A percentile compares a stretch with the other conserved stretches of the same genome.
Conservation (phyloP, 176 grass and related monocot genomes). For the Bolboschoenus planiculmis region DNA sequence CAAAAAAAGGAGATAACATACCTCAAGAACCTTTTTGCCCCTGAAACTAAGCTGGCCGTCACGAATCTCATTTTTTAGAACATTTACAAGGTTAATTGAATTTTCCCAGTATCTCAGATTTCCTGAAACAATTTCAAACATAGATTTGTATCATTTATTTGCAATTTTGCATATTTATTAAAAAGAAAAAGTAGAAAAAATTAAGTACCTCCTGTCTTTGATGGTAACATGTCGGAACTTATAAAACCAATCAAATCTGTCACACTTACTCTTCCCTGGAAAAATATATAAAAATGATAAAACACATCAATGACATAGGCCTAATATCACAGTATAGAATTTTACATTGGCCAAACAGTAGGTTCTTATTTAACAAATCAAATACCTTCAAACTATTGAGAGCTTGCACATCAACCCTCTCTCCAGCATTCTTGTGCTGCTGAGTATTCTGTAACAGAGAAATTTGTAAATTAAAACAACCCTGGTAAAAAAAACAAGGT, state of each 20-base stretch:
- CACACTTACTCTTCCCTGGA: slow-evolving; percentile 76
- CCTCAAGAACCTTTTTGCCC: slow-evolving; percentile 87
- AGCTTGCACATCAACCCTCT: slow-evolving; percentile 86
- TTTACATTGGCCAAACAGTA: slow-evolving; percentile 6
- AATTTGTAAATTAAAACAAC: not conserved
- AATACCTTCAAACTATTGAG: slow-evolving; percentile 83
- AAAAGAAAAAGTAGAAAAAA: slow-evolving; percentile 1
- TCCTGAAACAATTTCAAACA: slow-evolving; percentile 34
- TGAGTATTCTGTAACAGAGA: slow-evolving; percentile 70
- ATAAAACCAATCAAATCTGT: slow-evolving; percentile 80
- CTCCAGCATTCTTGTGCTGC: slow-evolving; percentile 88
- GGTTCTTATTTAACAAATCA: not conserved
- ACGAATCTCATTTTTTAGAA: slow-evolving; percentile 80
- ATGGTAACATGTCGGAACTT: slow-evolving; percentile 39
- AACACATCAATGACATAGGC: not conserved
- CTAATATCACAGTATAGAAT: not conserved
- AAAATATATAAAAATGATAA: slow-evolving; percentile 6
- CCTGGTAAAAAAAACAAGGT: not conserved
- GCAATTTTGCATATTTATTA: not conserved
- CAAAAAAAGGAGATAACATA: slow-evolving; percentile 23
- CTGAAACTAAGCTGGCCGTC: slow-evolving; percentile 88
- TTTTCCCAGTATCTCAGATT: slow-evolving; percentile 72
- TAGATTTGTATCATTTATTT: not conserved
- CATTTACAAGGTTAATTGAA: slow-evolving; percentile 66
- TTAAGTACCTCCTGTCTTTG: slow-evolving; percentile 62